Conservation (phyloP, 495 filamentous ascomycete species). For the Penicillium chermesinum region DNA sequence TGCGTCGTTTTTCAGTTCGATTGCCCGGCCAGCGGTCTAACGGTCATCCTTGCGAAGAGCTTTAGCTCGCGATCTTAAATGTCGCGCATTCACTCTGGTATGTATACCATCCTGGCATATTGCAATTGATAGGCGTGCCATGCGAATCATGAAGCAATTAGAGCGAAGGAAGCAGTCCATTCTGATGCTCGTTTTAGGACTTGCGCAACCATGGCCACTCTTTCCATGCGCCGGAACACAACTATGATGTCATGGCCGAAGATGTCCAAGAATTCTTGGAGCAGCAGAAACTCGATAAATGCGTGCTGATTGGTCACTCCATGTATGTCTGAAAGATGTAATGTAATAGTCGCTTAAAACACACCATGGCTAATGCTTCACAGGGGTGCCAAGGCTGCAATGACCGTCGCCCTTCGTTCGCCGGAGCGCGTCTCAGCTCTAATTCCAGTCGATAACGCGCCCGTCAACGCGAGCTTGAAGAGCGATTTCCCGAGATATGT, state of each 20-base stretch:
- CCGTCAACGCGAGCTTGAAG: slow-evolving; percentile 67
- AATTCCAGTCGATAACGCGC: slow-evolving; percentile 89
- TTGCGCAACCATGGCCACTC: slow-evolving; percentile 93
- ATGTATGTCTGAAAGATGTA: slow-evolving; percentile 54
- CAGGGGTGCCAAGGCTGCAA: slow-evolving; percentile 92
- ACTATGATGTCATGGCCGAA: slow-evolving; percentile 80
- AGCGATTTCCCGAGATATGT: slow-evolving; percentile 78
- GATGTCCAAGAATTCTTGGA: slow-evolving; percentile 80
- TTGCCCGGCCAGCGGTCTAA: too few relatives aligned
- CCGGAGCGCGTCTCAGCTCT: slow-evolving; percentile 62
- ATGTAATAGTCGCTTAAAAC: background rate
- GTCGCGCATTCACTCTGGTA: slow-evolving; percentile 80
- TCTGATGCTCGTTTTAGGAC: slow-evolving; percentile 52
- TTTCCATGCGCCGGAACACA: slow-evolving; percentile 68
- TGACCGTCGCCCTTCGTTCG: slow-evolving; percentile 72
- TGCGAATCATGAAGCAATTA: too few relatives aligned
- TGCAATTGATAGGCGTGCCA: background rate
- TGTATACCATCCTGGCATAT: slow-evolving; percentile 17
- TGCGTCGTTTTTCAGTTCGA: background rate
- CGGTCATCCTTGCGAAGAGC: slow-evolving; percentile 47
- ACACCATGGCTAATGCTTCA: background rate
- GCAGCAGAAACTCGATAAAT: slow-evolving; percentile 61
- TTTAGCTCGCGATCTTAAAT: slow-evolving; percentile 73
- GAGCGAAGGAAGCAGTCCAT: too few relatives aligned
- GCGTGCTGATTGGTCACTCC: slow-evolving; percentile 86